Evolutionary conservation across 768 basidiomycete genomes (phyloP), one percentile per base, ranked within the genome.

Genomic region (Agaricus subrufescens): DNA sequence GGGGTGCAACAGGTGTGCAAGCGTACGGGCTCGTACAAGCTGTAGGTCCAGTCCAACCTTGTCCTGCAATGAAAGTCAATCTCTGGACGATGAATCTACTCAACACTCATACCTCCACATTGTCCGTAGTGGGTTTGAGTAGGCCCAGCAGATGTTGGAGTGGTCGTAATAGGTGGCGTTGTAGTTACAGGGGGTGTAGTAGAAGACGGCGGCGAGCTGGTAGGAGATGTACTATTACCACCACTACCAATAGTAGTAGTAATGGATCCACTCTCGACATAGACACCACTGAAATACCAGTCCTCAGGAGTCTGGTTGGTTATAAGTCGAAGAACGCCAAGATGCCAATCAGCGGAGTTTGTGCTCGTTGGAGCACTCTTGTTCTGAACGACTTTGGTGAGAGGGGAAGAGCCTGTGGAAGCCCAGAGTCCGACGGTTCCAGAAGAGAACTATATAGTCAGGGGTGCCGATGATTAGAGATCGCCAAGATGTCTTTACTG

Each of bases 211-310:
- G 61, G 46, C 29, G 69, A 11, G 67, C 55, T 4, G 62, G 46
- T 15, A 58, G 50, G 25, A 19, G 56, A 55, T 19, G 61, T 27
- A 10, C 60, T 54, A 15, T 61, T 60, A 7, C 60, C 59, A 23
- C 75, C 73, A 39, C 47, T 67, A n/a, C 78, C 81, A 27, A 82
- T 71, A 49, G 69, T 57, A 10, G 82, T 84, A 25, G 77, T 85
- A 60, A 83, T 79, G 3, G 81, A 73, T 0, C 80, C 82, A 40
- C 62, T 71, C 67, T 85, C 84, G 59, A 85, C 75, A 65, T 81
- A 86, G 50, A 86, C 82, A 34, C 82, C 81, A 53, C 77, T 74
- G 71, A 82, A 71, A 67, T 79, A 85, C 75, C 76, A 86, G 61
- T 85, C 79, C 65, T 83, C 83, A 9, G 75, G 66, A 31, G 67